Evolutionary conservation across 257 asterid genomes (phyloP), one percentile per base, ranked within the genome.

Genomic region (Echium plantagineum): DNA sequence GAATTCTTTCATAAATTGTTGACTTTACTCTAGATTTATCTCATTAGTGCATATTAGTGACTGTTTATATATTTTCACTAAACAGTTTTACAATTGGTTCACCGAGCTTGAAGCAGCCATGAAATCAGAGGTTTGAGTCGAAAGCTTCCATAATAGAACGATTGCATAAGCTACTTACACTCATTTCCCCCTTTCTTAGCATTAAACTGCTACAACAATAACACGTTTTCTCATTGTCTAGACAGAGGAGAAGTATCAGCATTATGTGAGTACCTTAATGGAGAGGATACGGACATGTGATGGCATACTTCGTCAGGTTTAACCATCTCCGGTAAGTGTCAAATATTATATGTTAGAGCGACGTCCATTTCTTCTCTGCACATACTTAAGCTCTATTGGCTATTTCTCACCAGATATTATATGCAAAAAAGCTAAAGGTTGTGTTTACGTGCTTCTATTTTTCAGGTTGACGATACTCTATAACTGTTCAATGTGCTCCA

Each of bases 221-320:
- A 21, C 16, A 56, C 60, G 24, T 15, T 56, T 3, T 56, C 30
- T 15, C 60, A 56, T 63, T 18, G 30, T 56, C 15, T 79, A 93
- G 99, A 86, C 96, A 35, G 99, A 93, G 77, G 97, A 89, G 78
- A 93, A 93, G 63, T 93, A 93, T 81, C 97, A 93, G 87, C 96
- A 86, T 69, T 93, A 93, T 64, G 97, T 86, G 75, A 85, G 75
- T 79, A 84, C 89, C 61, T 79, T 93, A 69, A 83, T 95, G 7
- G 97, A 83, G 74, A 71, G 85, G 69, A 84, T 93, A 78, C 97
- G 81, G 69, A 93, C 95, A 59, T 93, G 99, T 57, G 96, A 93
- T 71, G 83, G 82, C 67, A 89, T 93, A 68, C 95, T 93, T 63
- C 74, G 75, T 70, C 99, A 89, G 95, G 99, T 74, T 21, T 56